Base-by-base conservation (phyloP, 345 rosid genomes). In the Brassica nigra region DNA sequence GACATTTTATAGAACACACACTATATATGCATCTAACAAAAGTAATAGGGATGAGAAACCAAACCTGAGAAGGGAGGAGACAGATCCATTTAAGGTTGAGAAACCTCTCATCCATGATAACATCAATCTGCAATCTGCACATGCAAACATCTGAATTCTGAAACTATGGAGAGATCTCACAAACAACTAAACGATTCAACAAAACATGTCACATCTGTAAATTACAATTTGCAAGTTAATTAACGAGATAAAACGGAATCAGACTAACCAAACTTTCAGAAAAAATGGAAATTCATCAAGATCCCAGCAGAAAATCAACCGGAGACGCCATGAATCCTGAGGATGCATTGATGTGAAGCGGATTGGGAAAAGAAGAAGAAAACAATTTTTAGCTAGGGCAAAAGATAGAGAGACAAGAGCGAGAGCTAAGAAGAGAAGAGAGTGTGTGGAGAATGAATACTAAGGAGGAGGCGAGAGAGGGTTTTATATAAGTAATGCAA, bases 401-500 rank as follows among this genome's bases (percentile, higher is more conserved):
- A 67, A 18, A 18, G 18, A 18, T 18, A 18, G 18, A 18, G 18
- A 18, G 18, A 18, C 18, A 18, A 18, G 18, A 18, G 18, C 18
- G 18, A 18, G 18, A 18, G 18, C 18, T 18, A 18, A 18, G 18
- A 18, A 18, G 18, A 18, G 18, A 18, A 18, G 18, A 18, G 18
- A 18, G 18, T 18, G 18, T 18, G 18, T 18, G 18, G 15, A 67
- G 57, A 16, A 16, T 54, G 2, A 54, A 73, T 12, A 3, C 15
- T 2, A 18, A 27, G 73, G 69, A 27, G 73, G 69, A 23, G n/a
- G 28, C 47, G 68, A 59, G 80, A 57, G 81, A 18, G 73, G 73
- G 39, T 71, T 79, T 79, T 79, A 79, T 79, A 79, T 33, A 73
- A 66, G 78, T 79, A 68, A 73, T 72, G 77, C 10, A 33, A 66